Base-by-base conservation (phyloP, 1,284 basidiomycete species). In the Peniophora sp. region DNA sequence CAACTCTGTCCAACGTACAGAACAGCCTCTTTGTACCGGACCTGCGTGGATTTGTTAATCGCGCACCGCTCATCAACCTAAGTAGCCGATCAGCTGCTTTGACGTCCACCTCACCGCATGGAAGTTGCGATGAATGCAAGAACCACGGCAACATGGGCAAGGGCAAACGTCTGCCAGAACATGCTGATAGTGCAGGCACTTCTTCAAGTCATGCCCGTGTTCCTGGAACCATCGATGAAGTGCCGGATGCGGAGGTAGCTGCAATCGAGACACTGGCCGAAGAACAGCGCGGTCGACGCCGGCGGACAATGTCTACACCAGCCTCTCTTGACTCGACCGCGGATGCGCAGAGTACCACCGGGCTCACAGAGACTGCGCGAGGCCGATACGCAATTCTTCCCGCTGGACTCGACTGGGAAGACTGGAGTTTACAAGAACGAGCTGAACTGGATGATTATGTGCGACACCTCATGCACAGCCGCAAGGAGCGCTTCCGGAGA, bases 401-500 rank as follows among this genome's bases (percentile, higher is more conserved):
- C 0, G 49, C 34, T 12, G 49, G 52, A 8, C 24, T 53, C 2
- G 52, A 41, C 44, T 53, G 52, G 52, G 49, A 50, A 27, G 20
- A 47, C 17, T 50, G 49, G 43, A 53, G 43, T 10, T 17, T 22
- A 9, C 44, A 50, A 19, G 52, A 53, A 49, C 38, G 39, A 17
- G 49, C 23, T 19, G 52, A 53, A 35, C 49, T 53, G 16, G 52
- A 53, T 45, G 52, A 53, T 25, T 49, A 53, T 25, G 52, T 53
- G 19, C 52, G 49, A 12, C 45, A 50, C 36, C 45, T 53, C n/a
- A 34, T 53, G 27, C 48, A 50, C 17, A 35, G 24, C 16, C 41
- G 44, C 19, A 36, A 35, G 34, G 43, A 47, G 52, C 19, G 45
- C 16, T 16, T 48, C 6, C 43, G 49, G 32, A 20, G 52, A 12